phyloP scores from a whole-genome alignment of 108 stramenopile species.

The Pseudonitzschia pungens region DNA sequence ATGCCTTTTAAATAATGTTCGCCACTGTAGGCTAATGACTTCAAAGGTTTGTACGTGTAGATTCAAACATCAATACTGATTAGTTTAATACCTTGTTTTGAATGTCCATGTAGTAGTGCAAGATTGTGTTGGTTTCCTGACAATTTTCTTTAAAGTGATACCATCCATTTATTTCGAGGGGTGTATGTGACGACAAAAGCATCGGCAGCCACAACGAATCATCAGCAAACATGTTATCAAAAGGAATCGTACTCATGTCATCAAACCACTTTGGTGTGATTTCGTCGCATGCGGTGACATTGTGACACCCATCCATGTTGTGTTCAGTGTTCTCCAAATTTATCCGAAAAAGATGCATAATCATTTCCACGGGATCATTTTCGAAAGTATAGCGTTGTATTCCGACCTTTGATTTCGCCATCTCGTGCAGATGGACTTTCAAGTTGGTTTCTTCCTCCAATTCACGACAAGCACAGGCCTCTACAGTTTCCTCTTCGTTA shows the following conservation, averaged over 20 bases:
- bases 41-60: too few species aligned
- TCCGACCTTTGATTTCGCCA: conserved; percentile 58
- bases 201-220: conserved; percentile 69
- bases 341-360: conserved; percentile 67
- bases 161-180: conserved; percentile 54
- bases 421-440: conserved; percentile 27
- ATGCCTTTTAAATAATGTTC: too few species aligned
- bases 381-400: conserved; percentile 66
- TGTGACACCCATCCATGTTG: conserved; percentile 34
- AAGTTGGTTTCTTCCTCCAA: conserved; percentile 70
- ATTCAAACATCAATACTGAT: too few species aligned
- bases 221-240: conserved; percentile 85
- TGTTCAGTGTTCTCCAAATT: conserved; percentile 22
- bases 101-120: conserved; percentile 44
- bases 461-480: conserved; percentile 62
- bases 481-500: conserved; percentile 31
- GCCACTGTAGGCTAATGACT: too few species aligned
- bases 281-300: conserved; percentile 55
- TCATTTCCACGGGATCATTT: conserved; percentile 59
- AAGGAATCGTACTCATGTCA: conserved; percentile 53
- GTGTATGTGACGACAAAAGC: conserved; percentile 41
- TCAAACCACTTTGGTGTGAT: conserved; percentile 75
- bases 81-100: conserved; percentile 9
- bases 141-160: conserved; percentile 71
- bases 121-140: conserved; percentile 57